These are phyloP conservation scores for Rubroboletus satanas DNA, from an alignment of 768 basidiomycete species.

Conservation along the genomic window DNA sequence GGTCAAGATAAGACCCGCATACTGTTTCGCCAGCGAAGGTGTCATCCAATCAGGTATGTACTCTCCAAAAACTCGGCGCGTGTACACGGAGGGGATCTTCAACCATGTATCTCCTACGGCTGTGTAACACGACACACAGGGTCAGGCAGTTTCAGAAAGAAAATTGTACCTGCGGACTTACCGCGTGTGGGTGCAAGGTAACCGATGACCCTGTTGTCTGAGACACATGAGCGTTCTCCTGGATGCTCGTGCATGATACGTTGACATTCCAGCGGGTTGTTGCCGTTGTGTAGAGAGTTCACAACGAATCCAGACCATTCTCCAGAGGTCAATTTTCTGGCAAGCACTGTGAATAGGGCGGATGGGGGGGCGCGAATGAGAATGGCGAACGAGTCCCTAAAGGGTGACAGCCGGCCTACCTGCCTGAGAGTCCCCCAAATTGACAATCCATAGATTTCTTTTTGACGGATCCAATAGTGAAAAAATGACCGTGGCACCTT, in stretches of 20 bases:
- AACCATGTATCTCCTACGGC: constrained; percentile 36
- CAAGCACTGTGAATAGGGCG: constrained; percentile 17
- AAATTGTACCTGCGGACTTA: constrained; percentile 11
- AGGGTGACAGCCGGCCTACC: constrained; percentile 16
- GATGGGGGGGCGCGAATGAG: constrained; percentile 7
- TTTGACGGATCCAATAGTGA: constrained; percentile 28
- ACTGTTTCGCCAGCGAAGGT: constrained; percentile 15
- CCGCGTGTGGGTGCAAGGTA: constrained; percentile 39
- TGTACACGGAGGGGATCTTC: constrained; percentile 33
- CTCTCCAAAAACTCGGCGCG: constrained; percentile 29
- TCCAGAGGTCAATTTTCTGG: constrained; percentile 14
- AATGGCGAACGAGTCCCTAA: neutral
- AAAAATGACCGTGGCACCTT: constrained; percentile 33
- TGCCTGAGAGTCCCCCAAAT: constrained; percentile 35
- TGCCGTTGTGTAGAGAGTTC: constrained; percentile 31
- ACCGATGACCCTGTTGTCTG: constrained; percentile 34
- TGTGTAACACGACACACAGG: constrained; percentile 15
- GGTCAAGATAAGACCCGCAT: constrained; percentile 36
- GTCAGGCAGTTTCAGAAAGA: constrained; percentile 10
- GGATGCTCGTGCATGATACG: constrained; percentile 31
- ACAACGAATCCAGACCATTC: constrained; percentile 21
- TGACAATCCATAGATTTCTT: constrained; percentile 32
- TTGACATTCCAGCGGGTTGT: constrained; percentile 25
- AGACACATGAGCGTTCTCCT: constrained; percentile 29
- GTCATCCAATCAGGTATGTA: constrained; percentile 25